phyloP scores from a whole-genome alignment of 805 yeast species.

The Zygosaccharomyces gambellarensis region DNA sequence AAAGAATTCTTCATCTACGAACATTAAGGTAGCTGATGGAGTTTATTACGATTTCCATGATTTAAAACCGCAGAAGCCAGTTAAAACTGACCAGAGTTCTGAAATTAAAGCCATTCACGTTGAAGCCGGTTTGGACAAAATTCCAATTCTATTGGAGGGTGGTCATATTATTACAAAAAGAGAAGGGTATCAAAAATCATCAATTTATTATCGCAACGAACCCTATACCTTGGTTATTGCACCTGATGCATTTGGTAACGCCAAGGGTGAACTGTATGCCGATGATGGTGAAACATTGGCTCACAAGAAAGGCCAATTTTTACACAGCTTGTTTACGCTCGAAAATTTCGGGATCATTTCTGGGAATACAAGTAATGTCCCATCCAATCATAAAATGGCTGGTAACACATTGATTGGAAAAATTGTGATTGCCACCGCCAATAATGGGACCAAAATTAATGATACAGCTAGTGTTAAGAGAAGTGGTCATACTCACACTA shows the following conservation, averaged over 20 bases:
- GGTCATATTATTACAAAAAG: constrained; percentile 68
- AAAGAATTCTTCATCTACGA: constrained; percentile 40
- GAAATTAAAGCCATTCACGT: constrained; percentile 26
- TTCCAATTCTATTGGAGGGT: constrained; percentile 76
- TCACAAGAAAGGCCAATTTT: constrained; percentile 47
- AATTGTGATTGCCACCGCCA: constrained; percentile 46
- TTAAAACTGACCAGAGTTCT: neutral
- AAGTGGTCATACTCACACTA: constrained; percentile 36
- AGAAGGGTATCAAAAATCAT: constrained; percentile 73
- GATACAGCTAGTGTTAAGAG: constrained; percentile 35
- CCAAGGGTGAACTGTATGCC: constrained; percentile 59
- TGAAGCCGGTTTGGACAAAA: constrained; percentile 48
- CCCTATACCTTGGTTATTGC: constrained; percentile 76
- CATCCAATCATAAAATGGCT: constrained; percentile 23
- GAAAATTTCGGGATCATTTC: constrained; percentile 31
- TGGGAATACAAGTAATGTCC: constrained; percentile 27
- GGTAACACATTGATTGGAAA: constrained; percentile 47
- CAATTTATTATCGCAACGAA: constrained; percentile 68
- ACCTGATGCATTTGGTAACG: constrained; percentile 44
- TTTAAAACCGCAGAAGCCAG: constrained; percentile 12
- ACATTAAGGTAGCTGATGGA: constrained; percentile 41
- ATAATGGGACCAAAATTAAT: constrained; percentile 2
- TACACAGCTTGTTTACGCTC: constrained; percentile 41
- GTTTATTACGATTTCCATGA: constrained; percentile 54
- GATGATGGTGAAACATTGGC: constrained; percentile 82